Conservation (phyloP, 1,284 basidiomycete species). For the Malassezia restricta region DNA sequence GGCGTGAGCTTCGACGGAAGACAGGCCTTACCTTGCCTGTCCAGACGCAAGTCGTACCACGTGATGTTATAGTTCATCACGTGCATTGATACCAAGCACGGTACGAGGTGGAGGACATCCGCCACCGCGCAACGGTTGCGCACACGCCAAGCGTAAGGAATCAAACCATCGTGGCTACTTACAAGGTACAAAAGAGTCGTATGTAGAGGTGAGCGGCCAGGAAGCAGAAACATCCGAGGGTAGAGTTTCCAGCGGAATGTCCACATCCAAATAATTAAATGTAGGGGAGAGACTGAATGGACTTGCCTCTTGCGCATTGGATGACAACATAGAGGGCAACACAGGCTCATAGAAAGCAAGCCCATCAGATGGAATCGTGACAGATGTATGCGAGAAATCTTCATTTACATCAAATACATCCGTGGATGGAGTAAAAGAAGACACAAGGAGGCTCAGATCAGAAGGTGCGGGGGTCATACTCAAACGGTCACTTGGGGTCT, state of each 20-base stretch:
- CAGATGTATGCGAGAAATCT: background rate
- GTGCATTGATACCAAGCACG: background rate
- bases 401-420: background rate
- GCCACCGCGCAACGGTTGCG: too few relatives aligned
- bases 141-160: too few relatives aligned
- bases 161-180: background rate
- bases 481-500: background rate
- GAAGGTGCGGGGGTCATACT: background rate
- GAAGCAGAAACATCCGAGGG: background rate
- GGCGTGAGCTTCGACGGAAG: slow-evolving; percentile 5
- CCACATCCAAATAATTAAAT: slow-evolving; percentile 7
- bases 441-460: slow-evolving; percentile 1
- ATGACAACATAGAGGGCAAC: too few relatives aligned
- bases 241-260: background rate
- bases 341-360: too few relatives aligned
- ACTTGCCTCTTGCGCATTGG: too few relatives aligned
- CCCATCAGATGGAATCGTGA: background rate
- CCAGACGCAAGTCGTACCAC: background rate
- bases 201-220: background rate
- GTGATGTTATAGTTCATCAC: slow-evolving; percentile 6
- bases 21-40: slow-evolving; percentile 3
- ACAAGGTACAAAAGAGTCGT: background rate
- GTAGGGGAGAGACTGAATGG: background rate
- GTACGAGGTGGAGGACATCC: too few relatives aligned
- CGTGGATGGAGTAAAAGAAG: background rate